Conservation (phyloP, 2,329 filamentous ascomycete species). For the Neonectria faginata region DNA sequence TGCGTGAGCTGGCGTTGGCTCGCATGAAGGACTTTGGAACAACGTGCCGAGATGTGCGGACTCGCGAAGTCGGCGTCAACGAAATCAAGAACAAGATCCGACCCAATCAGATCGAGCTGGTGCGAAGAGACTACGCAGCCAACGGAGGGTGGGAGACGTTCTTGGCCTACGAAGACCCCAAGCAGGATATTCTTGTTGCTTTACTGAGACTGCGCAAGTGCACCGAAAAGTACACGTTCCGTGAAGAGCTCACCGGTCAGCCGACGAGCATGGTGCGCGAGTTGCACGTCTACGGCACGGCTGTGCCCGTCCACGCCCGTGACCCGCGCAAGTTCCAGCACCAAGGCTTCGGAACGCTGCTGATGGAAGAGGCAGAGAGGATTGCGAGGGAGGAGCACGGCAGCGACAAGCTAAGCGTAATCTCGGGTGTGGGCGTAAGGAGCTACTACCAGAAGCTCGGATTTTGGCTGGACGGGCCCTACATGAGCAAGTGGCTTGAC, state of each 20-base stretch:
- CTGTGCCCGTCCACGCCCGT: constrained; percentile 95
- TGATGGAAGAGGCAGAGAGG: constrained; percentile 98
- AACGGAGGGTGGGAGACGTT: constrained; percentile 99
- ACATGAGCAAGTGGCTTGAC: constrained; percentile 77
- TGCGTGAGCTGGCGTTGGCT: constrained; percentile 92
- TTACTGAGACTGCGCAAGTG: constrained; percentile 91
- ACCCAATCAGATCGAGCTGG: constrained; percentile 94
- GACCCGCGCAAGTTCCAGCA: constrained; percentile 98
- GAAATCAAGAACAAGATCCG: constrained; percentile 99
- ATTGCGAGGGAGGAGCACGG: constrained; percentile 96
- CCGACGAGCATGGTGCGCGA: constrained; percentile 93
- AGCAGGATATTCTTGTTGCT: constrained; percentile 97
- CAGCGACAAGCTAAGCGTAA: constrained; percentile 94
- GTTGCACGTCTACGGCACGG: constrained; percentile 95
- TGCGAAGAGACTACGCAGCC: constrained; percentile 91
- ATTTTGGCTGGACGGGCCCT: constrained; percentile 93
- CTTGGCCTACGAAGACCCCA: constrained; percentile 96
- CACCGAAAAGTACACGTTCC: constrained; percentile 89
- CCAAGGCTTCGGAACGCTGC: constrained; percentile 92
- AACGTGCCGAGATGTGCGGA: constrained; percentile 94
- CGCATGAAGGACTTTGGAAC: constrained; percentile 99
- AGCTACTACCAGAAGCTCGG: constrained; percentile 95
- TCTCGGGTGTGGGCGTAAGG: constrained; percentile 95
- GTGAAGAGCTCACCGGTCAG: constrained; percentile 85
- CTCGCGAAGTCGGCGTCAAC: constrained; percentile 96